phyloP scores from a whole-genome alignment of 306 rosid genomes.

The Corylus avellana region DNA sequence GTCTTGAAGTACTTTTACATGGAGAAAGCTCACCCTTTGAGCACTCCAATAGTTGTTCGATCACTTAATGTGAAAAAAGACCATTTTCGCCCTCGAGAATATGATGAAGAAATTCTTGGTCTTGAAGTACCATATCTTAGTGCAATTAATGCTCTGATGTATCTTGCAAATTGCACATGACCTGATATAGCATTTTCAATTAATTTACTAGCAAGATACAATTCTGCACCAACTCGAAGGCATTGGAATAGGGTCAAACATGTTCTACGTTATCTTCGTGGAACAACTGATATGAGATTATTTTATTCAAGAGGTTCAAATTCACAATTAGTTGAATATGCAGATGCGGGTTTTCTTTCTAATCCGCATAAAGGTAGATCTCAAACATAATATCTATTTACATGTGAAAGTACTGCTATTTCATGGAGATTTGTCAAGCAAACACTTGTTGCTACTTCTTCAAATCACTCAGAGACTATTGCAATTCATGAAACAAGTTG shows the following conservation, averaged over 20 bases:
- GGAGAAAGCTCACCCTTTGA: neutral
- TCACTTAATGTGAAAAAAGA: neutral
- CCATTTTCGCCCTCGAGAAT: neutral
- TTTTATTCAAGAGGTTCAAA: neutral
- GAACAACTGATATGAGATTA: neutral
- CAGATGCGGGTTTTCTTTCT: neutral
- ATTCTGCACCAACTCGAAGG: neutral
- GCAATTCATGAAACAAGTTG: too few relatives aligned
- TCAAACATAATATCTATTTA: neutral
- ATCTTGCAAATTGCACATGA: neutral
- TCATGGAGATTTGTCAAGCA: neutral
- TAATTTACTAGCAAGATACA: slow-evolving; percentile 8
- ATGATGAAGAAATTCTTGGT: neutral
- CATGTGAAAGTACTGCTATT: neutral
- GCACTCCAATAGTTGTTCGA: neutral
- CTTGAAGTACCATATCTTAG: slow-evolving; percentile 3
- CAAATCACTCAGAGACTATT: neutral
- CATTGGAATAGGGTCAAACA: neutral
- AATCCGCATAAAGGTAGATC: neutral
- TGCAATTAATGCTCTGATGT: neutral
- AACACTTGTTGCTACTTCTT: neutral
- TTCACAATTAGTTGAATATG: neutral
- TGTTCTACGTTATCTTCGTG: neutral
- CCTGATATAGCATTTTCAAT: neutral
- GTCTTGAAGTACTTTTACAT: neutral